Evolutionary conservation across 2,329 filamentous ascomycete species (phyloP).

Genomic region (Tolypocladium ovalisporum): DNA sequence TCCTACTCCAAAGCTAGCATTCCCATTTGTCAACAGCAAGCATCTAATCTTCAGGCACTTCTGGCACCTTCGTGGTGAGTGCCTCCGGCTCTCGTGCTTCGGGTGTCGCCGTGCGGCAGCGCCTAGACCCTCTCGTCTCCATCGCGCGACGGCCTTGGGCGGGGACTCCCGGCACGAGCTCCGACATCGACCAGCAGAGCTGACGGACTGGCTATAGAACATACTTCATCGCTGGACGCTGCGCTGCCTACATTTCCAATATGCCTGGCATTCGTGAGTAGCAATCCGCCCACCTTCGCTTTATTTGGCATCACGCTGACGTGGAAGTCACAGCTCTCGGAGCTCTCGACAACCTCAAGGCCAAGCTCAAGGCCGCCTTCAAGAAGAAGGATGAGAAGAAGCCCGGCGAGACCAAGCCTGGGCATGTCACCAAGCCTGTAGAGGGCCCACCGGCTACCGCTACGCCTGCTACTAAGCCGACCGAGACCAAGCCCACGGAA

Average conservation of each 20-base stretch:
- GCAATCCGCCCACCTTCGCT: not conserved
- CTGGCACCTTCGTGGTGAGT: not conserved
- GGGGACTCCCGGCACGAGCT: not conserved
- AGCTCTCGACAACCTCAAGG: slow-evolving; percentile 44
- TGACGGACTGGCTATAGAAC: not conserved
- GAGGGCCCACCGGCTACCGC: slow-evolving; percentile 14
- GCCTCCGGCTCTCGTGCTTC: not conserved
- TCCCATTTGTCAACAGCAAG: not conserved
- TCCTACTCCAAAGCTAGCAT: not conserved
- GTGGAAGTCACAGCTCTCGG: slow-evolving; percentile 26
- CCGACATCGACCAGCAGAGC: not conserved
- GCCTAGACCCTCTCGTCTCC: not conserved
- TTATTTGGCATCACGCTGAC: slow-evolving; percentile 1
- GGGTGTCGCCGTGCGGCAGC: not conserved
- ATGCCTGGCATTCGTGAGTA: slow-evolving; percentile 45
- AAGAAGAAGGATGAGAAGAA: slow-evolving; percentile 34
- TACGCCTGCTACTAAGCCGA: slow-evolving; percentile 17
- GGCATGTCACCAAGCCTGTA: slow-evolving; percentile 10
- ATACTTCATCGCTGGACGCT: not conserved
- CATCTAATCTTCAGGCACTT: not conserved
- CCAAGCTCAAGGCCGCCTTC: slow-evolving; percentile 42
- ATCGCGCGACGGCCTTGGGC: not conserved
- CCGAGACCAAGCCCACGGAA: slow-evolving; percentile 23
- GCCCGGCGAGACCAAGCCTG: slow-evolving; percentile 9
- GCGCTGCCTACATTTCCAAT: slow-evolving; percentile 11